Evolutionary conservation across 768 basidiomycete genomes (phyloP).

Genomic region (Termitomyces sp.): DNA sequence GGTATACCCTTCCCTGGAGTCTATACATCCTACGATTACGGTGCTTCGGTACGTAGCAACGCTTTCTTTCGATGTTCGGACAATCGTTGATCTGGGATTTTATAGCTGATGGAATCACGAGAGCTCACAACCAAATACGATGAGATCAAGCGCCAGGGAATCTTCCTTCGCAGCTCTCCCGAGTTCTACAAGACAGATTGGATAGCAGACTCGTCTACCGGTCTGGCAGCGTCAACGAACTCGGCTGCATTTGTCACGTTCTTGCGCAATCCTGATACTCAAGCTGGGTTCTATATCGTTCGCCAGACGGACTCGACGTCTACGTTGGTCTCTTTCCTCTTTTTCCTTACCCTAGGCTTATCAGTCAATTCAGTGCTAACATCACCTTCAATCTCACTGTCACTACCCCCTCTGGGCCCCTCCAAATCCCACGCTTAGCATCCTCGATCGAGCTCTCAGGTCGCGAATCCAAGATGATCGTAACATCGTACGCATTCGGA

Average conservation of each 20-base stretch:
- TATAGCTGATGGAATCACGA: conserved; percentile 62
- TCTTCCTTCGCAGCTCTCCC: conserved; percentile 77
- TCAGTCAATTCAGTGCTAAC: conserved; percentile 33
- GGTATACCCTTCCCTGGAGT: conserved; percentile 77
- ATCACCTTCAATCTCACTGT: conserved; percentile 62
- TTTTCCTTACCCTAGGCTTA: neutral
- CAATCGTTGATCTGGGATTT: neutral
- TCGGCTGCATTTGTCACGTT: conserved; percentile 56
- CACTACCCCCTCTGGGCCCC: conserved; percentile 37
- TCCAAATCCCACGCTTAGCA: conserved; percentile 58
- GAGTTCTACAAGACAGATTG: conserved; percentile 81
- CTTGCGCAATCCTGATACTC: conserved; percentile 66
- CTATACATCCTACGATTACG: conserved; percentile 83
- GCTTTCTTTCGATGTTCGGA: neutral
- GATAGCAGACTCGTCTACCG: conserved; percentile 60
- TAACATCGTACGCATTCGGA: conserved; percentile 75
- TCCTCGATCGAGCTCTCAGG: conserved; percentile 60
- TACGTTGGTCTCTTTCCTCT: conserved; percentile 40
- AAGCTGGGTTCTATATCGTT: conserved; percentile 65
- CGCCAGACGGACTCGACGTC: conserved; percentile 70
- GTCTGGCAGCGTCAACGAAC: conserved; percentile 39
- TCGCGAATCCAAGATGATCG: conserved; percentile 70
- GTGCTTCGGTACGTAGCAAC: conserved; percentile 42
- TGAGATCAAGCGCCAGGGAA: conserved; percentile 74
- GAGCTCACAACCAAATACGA: conserved; percentile 65